phyloP scores from a whole-genome alignment of 805 yeast species.

The Saturnispora gosingensis region DNA sequence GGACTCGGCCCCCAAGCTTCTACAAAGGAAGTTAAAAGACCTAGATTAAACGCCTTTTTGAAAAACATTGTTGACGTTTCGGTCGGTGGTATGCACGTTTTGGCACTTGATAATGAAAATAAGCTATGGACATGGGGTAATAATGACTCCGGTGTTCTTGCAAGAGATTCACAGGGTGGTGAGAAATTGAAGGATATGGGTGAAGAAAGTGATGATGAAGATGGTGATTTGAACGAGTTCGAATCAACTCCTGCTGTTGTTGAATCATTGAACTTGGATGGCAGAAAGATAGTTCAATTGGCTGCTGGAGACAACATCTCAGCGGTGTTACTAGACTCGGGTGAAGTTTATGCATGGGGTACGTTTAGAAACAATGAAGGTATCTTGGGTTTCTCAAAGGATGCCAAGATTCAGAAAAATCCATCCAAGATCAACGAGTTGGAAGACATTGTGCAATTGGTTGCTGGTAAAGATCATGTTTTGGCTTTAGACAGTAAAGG shows the following conservation, averaged over 20 bases:
- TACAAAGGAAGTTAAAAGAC: slow-evolving; percentile 91
- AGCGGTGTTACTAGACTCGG: slow-evolving; percentile 67
- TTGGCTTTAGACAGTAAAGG: slow-evolving; percentile 79
- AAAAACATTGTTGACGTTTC: slow-evolving; percentile 74
- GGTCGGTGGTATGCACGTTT: slow-evolving; percentile 92
- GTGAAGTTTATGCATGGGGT: slow-evolving; percentile 96
- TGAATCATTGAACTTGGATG: slow-evolving; percentile 47
- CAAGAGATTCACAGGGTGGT: slow-evolving; percentile 66
- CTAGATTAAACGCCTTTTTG: slow-evolving; percentile 77
- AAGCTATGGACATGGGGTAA: slow-evolving; percentile 98
- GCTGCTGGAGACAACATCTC: slow-evolving; percentile 92
- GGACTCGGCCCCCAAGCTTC: slow-evolving; percentile 95
- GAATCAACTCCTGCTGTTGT: slow-evolving; percentile 87
- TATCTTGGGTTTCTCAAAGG: slow-evolving; percentile 67
- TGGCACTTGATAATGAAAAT: slow-evolving; percentile 71
- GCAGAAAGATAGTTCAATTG: slow-evolving; percentile 51
- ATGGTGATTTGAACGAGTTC: slow-evolving; percentile 76
- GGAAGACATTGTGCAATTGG: slow-evolving; percentile 68
- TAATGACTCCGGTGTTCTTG: slow-evolving; percentile 85
- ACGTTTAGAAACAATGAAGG: slow-evolving; percentile 94
- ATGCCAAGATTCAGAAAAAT: slow-evolving; percentile 49
- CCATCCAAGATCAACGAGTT: slow-evolving; percentile 60
- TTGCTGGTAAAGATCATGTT: slow-evolving; percentile 89
- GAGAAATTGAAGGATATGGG: slow-evolving; percentile 65
- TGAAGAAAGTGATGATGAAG: slow-evolving; percentile 55